Conservation (phyloP, 352 stramenopile species). For the Globisporangium nunn region DNA sequence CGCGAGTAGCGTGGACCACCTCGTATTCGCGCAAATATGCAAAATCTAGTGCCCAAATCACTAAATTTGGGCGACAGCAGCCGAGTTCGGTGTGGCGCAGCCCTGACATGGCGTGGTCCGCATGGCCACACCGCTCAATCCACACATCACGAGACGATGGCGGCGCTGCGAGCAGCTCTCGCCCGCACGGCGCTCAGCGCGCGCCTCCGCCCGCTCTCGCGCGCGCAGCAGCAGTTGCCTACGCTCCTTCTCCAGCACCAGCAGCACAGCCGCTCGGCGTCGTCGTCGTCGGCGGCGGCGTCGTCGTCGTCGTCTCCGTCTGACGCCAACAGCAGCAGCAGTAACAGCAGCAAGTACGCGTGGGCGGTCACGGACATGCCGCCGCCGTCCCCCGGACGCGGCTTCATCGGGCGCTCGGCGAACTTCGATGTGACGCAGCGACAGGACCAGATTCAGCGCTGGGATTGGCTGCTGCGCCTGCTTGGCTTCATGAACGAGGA, state of each 20-base stretch:
- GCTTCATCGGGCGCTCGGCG: constrained; percentile 56
- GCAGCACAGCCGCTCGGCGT: constrained; percentile 18
- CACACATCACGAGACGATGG: constrained; percentile 3
- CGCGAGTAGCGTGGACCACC: no score
- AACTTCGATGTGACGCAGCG: constrained; percentile 81
- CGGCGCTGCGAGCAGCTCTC: constrained; percentile 10
- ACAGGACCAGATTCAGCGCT: constrained; percentile 53
- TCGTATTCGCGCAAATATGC: no score
- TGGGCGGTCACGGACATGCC: constrained; percentile 78
- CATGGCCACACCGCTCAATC: background rate
- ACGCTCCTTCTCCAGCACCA: constrained; percentile 1
- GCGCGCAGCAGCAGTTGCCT: background rate
- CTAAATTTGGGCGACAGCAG: background rate
- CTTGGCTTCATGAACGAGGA: constrained; percentile 87
- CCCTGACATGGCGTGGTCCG: background rate
- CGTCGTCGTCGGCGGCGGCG: constrained; percentile 1
- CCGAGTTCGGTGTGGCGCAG: background rate
- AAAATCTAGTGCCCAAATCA: no score
- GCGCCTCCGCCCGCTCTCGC: constrained; percentile 1
- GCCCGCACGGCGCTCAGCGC: constrained; percentile 6
- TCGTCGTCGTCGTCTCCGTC: background rate
- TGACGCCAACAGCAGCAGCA: constrained; percentile 3
- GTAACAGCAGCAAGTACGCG: constrained; percentile 33
- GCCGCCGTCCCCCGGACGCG: constrained; percentile 65
- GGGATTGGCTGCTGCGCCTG: constrained; percentile 77